Evolutionary conservation across 192 early-diverging fungal genomes (phyloP), one percentile per base, ranked within the genome.

Genomic region (Dissophora ornata): DNA sequence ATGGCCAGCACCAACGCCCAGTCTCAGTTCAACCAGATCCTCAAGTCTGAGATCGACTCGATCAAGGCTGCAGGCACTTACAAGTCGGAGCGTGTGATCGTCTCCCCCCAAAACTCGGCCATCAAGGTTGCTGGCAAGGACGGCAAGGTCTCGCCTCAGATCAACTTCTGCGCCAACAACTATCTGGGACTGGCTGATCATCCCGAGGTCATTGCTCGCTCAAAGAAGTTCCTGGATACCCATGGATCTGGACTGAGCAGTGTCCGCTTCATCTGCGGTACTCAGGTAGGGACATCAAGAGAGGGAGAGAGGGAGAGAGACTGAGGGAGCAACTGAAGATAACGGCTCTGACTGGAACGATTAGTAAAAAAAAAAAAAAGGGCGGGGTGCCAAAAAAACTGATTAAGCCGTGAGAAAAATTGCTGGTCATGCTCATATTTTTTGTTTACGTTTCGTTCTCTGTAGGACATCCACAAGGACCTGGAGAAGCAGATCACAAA

Each of bases 111-210:
- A 73, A 79, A 80, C 48, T 73, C 84, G 9, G 56, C 71, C 5
- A 88, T 89, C 53, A 64, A 22, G 21, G 88, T 91, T 6, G 67
- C 57, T 25, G 83, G 81, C 49, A 58, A 55, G 45, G 62, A 74
- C 40, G 49, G 74, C 30, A 49, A 48, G 26, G 52, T 11, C n/a
- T 62, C 77, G 15, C 19, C 51, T 5, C 60, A 70, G 40, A 85
- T 89, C 55, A 89, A 89, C 82, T 89, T 91, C 62, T 91, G 89
- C 53, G 89, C 89, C 55, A 91, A 91, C 84, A 91, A 89, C 81
- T 91, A 91, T 60, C 81, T 91, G 13, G 89, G 71, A 19, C 79
- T 91, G 30, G 84, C 89, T 3, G 86, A 86, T 56, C 80, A 87
- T 49, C 82, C 87, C 9, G 69, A 70, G 18, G 87, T 91, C 33